These are phyloP conservation scores for Umbellularia californica DNA, from an alignment of 164 flowering plant species.

Conservation along the genomic window DNA sequence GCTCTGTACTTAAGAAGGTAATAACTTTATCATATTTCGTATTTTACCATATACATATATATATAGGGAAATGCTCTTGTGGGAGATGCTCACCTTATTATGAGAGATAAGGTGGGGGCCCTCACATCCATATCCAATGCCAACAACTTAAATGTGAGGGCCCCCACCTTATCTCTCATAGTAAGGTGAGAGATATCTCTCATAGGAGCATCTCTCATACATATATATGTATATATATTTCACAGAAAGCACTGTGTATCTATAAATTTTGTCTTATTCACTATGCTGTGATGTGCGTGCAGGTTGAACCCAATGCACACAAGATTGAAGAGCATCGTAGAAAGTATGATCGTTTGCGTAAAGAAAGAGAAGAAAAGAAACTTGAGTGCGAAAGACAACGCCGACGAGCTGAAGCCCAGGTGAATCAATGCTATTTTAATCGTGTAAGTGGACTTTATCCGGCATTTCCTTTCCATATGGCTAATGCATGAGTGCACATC, in stretches of 20 bases:
- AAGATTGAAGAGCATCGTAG: slow-evolving; percentile 89
- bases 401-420: slow-evolving; percentile 89
- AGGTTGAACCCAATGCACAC: slow-evolving; percentile 96
- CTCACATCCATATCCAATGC: no score
- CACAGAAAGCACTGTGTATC: background rate
- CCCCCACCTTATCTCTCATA: no score
- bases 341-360: slow-evolving; percentile 78
- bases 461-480: background rate
- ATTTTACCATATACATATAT: no score
- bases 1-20: slow-evolving; percentile 84
- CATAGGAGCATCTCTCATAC: no score
- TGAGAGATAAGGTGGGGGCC: no score
- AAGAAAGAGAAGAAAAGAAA: slow-evolving; percentile 67
- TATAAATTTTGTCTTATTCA: background rate
- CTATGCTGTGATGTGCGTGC: slow-evolving; percentile 5
- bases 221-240: background rate
- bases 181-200: no score
- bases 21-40: background rate
- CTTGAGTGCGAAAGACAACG: slow-evolving; percentile 69
- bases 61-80: no score
- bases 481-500: background rate
- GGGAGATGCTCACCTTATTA: no score
- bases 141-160: no score
- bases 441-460: background rate
- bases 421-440: slow-evolving; percentile 12